Conservation (phyloP, 192 early-diverging fungal species). For the Helicostylum pulchrum region DNA sequence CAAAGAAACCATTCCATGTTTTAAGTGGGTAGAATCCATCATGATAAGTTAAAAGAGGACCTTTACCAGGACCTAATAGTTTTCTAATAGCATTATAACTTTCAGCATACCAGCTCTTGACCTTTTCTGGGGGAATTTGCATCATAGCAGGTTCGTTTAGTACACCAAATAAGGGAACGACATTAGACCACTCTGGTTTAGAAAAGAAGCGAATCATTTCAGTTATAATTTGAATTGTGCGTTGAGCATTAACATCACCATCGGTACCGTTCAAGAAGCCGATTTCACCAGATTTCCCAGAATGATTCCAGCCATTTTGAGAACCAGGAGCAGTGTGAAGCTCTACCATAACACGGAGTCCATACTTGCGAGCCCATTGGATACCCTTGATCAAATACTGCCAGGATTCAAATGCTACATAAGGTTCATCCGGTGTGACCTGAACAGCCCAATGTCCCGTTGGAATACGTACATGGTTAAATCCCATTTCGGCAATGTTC, state of each 20-base stretch:
- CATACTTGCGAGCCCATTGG: conserved; percentile 61
- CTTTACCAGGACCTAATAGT: conserved; percentile 26
- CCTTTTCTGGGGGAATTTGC: conserved; percentile 24
- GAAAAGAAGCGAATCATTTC: conserved; percentile 54
- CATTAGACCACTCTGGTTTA: conserved; percentile 42
- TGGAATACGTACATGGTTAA: conserved; percentile 70
- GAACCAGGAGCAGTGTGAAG: conserved; percentile 71
- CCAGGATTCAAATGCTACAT: conserved; percentile 53
- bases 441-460: conserved; percentile 70
- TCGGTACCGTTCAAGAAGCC: conserved; percentile 43
- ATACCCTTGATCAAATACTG: conserved; percentile 54
- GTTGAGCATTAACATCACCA: conserved; percentile 43
- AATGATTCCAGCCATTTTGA: conserved; percentile 69
- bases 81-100: conserved; percentile 36
- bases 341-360: conserved; percentile 65
- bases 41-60: conserved; percentile 38
- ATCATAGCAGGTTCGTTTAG: conserved; percentile 48
- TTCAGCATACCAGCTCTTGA: conserved; percentile 40
- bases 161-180: conserved; percentile 45
- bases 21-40: conserved; percentile 42
- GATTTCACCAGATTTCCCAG: conserved; percentile 38
- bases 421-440: conserved; percentile 51
- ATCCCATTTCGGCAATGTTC: conserved; percentile 47
- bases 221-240: conserved; percentile 50
- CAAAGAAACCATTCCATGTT: conserved; percentile 39